Conservation (phyloP, 306 rosid species). For the Rubus idaeus region DNA sequence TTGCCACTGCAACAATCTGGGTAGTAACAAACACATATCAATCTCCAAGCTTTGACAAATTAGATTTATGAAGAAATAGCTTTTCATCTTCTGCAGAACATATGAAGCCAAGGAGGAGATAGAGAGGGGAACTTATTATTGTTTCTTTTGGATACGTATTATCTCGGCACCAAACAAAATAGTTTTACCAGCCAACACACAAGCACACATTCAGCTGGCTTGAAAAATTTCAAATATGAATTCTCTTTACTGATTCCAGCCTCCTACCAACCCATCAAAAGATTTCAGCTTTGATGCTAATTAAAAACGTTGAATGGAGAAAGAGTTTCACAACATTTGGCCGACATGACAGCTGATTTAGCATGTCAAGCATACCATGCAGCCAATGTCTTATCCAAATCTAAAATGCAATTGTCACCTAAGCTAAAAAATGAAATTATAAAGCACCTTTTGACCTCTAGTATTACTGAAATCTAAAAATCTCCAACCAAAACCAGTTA, state of each 20-base stretch:
- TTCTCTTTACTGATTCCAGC: neutral
- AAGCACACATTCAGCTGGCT: neutral
- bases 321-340: neutral
- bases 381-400: neutral
- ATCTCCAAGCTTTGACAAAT: neutral
- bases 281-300: neutral
- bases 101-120: neutral
- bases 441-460: neutral
- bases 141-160: neutral
- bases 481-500: neutral
- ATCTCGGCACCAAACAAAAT: neutral
- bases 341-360: neutral
- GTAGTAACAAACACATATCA: neutral
- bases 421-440: neutral
- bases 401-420: neutral
- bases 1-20: slow-evolving; percentile 94
- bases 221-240: neutral
- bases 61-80: neutral
- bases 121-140: too few relatives aligned
- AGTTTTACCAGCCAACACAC: neutral
- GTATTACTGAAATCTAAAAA: neutral
- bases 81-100: neutral
- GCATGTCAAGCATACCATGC: neutral
- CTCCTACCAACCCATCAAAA: neutral
- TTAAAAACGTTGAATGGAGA: neutral